Base-by-base conservation (phyloP, 805 yeast genomes). In the Lipomyces chichibuensis region DNA sequence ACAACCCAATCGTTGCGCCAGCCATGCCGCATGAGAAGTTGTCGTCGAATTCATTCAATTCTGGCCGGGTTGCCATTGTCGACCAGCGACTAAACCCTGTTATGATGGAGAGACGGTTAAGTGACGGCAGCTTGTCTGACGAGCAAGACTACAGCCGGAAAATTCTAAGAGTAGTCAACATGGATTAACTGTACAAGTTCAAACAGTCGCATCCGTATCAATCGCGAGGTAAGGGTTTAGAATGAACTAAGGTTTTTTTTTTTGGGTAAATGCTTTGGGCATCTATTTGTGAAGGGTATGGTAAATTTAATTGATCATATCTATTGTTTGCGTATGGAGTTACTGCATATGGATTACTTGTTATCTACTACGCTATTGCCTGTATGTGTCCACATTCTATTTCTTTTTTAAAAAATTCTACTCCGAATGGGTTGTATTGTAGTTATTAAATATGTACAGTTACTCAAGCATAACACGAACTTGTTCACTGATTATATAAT, bases 111-210 rank as follows among this genome's bases (percentile, higher is more conserved):
- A 86, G 93, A 75, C 86, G 96, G 74, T 74, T 77, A 17, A 87
- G 92, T 73, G 94, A 90, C 74, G 97, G 97, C 3, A 87, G 94
- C 2, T 81, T 93, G 63, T 93, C 96, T 11, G 96, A 92, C 76
- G 96, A 90, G 69, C 86, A 91, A 3, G 95, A 91, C 76, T 90
- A 88, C 78, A 84, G 90, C 60, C 82, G 92, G 75, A 91, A 91
- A 79, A 87, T 91, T 23, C 81, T 93, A 58, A 88, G 92, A 67
- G 96, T 93, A 13, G 93, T 96, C 43, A 93, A 93, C 74, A 97
- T 97, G 0, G 97, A 91, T 33, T 67, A 65, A 60, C 20, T 29
- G 43, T 17, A 0, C 9, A 7, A 29, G n/a, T 23, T 25, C 23
- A 27, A 53, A 54, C 32, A 29, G 32, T 29, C 32, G 32, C 32